Evolutionary conservation across 805 yeast genomes (phyloP).

Genomic region (Cyberlindnera petersonii): DNA sequence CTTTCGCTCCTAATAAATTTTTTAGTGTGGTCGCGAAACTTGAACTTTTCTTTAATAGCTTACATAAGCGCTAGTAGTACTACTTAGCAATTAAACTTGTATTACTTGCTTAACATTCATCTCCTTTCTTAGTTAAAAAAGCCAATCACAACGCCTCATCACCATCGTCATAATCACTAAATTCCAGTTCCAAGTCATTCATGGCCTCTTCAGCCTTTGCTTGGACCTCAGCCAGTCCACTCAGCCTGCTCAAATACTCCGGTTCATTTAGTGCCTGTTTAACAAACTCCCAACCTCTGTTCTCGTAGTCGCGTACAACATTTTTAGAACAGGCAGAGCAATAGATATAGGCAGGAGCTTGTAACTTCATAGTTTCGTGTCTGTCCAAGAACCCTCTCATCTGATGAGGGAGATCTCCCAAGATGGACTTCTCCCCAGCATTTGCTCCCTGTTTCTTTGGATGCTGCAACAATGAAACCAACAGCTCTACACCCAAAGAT

Average conservation of each 20-base stretch:
- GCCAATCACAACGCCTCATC: neutral
- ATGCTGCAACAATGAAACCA: conserved; percentile 72
- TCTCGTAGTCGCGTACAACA: conserved; percentile 49
- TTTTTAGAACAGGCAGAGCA: conserved; percentile 84
- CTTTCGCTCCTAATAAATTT: too few species aligned
- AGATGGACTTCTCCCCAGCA: conserved; percentile 31
- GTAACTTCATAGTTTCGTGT: conserved; percentile 59
- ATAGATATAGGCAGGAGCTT: conserved; percentile 65
- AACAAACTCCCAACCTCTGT: conserved; percentile 79
- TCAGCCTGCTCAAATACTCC: conserved; percentile 64
- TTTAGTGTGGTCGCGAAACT: too few species aligned
- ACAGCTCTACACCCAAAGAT: conserved; percentile 77
- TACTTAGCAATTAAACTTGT: too few species aligned
- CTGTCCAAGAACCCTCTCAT: conserved; percentile 77
- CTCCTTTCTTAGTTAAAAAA: too few species aligned
- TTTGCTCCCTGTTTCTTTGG: conserved; percentile 39
- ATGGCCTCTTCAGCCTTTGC: conserved; percentile 52
- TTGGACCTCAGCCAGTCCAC: conserved; percentile 77
- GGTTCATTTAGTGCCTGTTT: conserved; percentile 62
- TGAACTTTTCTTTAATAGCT: too few species aligned
- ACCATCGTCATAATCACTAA: conserved; percentile 25
- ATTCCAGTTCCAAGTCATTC: conserved; percentile 25
- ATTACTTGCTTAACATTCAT: too few species aligned
- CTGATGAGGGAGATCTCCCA: conserved; percentile 86
- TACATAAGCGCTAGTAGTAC: too few species aligned